These are phyloP conservation scores for Yamadazyma songkhlaensis DNA, from an alignment of 1,139 yeast species.

Conservation along the genomic window DNA sequence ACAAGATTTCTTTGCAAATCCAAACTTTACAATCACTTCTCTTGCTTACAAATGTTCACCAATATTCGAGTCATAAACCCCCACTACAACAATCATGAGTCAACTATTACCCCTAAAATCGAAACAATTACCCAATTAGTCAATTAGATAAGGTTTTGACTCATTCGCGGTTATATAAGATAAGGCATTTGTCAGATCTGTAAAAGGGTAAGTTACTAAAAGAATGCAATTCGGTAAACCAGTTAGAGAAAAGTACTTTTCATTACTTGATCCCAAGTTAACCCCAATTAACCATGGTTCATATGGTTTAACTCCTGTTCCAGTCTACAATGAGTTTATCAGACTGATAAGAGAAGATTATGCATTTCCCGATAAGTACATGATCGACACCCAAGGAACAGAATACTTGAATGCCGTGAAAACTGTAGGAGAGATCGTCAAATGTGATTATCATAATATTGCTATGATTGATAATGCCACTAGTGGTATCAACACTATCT, in stretches of 20 bases:
- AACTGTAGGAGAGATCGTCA: conserved; percentile 35
- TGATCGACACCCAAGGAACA: conserved; percentile 19
- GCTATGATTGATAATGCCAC: conserved; percentile 62
- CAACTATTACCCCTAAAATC: too few relatives aligned
- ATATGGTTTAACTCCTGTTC: conserved; percentile 48
- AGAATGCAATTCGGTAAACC: conserved; percentile 48
- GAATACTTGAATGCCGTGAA: conserved; percentile 30
- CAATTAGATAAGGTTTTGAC: too few relatives aligned
- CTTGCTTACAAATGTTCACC: too few relatives aligned
- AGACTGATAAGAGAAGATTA: conserved; percentile 25
- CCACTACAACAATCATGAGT: too few relatives aligned
- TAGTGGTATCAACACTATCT: conserved; percentile 55
- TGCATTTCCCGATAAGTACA: conserved; percentile 41
- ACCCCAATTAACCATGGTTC: conserved; percentile 55
- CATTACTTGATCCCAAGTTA: conserved; percentile 30
- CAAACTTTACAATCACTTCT: too few relatives aligned
- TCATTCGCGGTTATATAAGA: not conserved
- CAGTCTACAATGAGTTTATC: conserved; percentile 28
- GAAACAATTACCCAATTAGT: too few relatives aligned
- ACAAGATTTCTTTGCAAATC: too few relatives aligned
- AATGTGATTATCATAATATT: conserved; percentile 42
- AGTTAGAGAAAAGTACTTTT: conserved; percentile 47
- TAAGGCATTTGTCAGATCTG: too few relatives aligned
- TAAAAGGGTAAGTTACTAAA: not conserved
- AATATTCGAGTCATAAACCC: too few relatives aligned